Conservation (phyloP, 1,139 yeast genomes). For the Pichia sp. region DNA sequence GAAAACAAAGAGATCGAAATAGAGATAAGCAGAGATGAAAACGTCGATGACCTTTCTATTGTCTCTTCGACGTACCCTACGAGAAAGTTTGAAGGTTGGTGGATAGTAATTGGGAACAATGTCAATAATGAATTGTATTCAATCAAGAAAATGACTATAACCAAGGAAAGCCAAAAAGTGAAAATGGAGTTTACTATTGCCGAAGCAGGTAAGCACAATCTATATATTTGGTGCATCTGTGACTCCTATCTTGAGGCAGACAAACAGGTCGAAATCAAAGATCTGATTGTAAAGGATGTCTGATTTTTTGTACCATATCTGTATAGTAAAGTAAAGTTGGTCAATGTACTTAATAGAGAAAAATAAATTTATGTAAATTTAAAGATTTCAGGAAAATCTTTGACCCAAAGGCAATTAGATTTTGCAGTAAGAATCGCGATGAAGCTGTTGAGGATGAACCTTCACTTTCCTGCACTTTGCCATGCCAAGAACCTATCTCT, state of each 20-base stretch:
- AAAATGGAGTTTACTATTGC: slow-evolving; percentile 57
- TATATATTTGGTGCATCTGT: slow-evolving; percentile 82
- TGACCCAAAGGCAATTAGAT: neutral
- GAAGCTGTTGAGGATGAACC: neutral
- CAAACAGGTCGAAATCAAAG: slow-evolving; percentile 55
- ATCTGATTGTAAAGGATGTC: slow-evolving; percentile 13
- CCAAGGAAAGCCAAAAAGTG: slow-evolving; percentile 50
- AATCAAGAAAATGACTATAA: slow-evolving; percentile 59
- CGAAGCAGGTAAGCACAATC: slow-evolving; percentile 51
- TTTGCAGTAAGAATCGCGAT: neutral
- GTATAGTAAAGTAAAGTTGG: neutral
- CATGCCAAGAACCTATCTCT: neutral
- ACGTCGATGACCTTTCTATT: slow-evolving; percentile 60
- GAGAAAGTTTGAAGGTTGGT: slow-evolving; percentile 75
- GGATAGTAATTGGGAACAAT: slow-evolving; percentile 77
- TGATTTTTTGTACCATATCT: neutral
- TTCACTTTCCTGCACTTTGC: neutral
- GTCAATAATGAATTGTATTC: slow-evolving; percentile 61
- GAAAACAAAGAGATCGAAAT: slow-evolving; percentile 49
- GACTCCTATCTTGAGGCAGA: slow-evolving; percentile 91
- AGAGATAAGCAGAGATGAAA: slow-evolving; percentile 59
- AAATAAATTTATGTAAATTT: neutral
- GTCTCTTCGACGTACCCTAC: slow-evolving; percentile 54
- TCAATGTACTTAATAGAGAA: neutral
- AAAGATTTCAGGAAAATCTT: neutral